Base-by-base conservation (phyloP, 805 yeast genomes). In the Ogataea zsoltii region DNA sequence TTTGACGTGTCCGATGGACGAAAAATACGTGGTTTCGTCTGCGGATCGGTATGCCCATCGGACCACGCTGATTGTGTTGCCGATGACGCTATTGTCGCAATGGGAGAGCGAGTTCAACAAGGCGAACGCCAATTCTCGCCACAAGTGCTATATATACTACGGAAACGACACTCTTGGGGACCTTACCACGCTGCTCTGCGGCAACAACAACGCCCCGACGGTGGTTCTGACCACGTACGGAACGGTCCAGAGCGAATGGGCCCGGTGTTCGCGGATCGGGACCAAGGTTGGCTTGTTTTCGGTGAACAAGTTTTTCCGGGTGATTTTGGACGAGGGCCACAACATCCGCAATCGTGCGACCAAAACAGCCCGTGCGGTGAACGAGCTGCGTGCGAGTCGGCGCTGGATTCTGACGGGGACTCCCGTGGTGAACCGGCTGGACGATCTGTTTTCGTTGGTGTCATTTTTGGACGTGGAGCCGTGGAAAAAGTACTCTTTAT, bases 331-430 rank as follows among this genome's bases (percentile, higher is more conserved):
- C 65, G 98, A 91, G 65, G 97, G 94, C 9, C 98, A 92, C 60
- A 86, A 77, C 19, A 91, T 91, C 47, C 74, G 96, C 58, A 91
- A 90, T 62, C 72, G 91, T 56, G 69, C 76, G 37, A 82, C 96
- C 1, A 83, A 83, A 47, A 84, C 96, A 0, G 82, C 97, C 0
- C 83, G 82, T 51, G 85, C 97, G 0, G 75, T 90, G 7, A 80
- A 78, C 63, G 85, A 78, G 17, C 59, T 91, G n/a, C 57, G 67
- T 9, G 80, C 88, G 55, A 69, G 73, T 15, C 71, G 94, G 39
- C 80, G 80, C 49, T 91, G 98, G 98, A 72, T 85, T 3, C 69
- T 92, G 38, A 89, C 97, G 0, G 98, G 98, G 7, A 91, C 98
- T 0, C 97, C 98, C 0, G 87, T 91, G 23, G 85, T 90, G 32